A percentile compares a stretch with the other conserved stretches of the same genome.
Evolutionary conservation across 257 asterid species (phyloP).

Genomic region (Lantana camara): DNA sequence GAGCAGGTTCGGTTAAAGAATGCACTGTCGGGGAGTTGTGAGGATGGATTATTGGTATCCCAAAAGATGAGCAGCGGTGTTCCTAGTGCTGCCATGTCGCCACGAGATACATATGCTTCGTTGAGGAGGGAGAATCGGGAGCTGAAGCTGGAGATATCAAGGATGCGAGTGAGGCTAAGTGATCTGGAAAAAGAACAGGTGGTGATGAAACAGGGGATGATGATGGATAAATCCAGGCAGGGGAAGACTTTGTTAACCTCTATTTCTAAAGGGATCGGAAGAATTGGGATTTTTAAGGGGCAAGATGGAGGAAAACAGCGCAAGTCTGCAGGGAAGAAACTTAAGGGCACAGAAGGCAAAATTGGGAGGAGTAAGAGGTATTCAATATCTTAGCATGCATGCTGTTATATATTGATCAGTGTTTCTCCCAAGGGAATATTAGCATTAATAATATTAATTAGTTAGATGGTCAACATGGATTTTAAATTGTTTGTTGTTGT

Average conservation of each 20-base stretch:
- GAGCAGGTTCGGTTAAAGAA: slow-evolving; percentile 64
- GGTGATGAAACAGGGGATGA: slow-evolving; percentile 73
- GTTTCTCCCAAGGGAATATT: not conserved
- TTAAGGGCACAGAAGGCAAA: slow-evolving; percentile 36
- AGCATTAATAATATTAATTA: no score
- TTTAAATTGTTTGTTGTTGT: not conserved
- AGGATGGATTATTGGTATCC: slow-evolving; percentile 45
- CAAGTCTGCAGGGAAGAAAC: slow-evolving; percentile 42
- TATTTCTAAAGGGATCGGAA: slow-evolving; percentile 63
- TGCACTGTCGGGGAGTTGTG: slow-evolving; percentile 47
- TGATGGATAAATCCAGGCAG: slow-evolving; percentile 58
- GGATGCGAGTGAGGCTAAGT: slow-evolving; percentile 67
- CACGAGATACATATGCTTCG: slow-evolving; percentile 60
- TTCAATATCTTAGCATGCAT: slow-evolving; percentile 33
- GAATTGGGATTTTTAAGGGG: slow-evolving; percentile 49
- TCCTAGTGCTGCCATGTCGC: slow-evolving; percentile 58
- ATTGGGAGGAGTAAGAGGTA: slow-evolving; percentile 41
- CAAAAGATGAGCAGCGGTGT: slow-evolving; percentile 62
- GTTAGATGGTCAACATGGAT: no score
- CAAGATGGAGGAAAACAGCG: slow-evolving; percentile 45
- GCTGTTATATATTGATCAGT: no score
- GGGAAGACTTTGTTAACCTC: slow-evolving; percentile 56
- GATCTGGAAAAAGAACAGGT: slow-evolving; percentile 71
- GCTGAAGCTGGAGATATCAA: slow-evolving; percentile 66
- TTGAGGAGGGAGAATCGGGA: slow-evolving; percentile 67